These are phyloP conservation scores for Pyrenochaeta sp. DNA, from an alignment of 2,329 filamentous ascomycete species.

Conservation along the genomic window DNA sequence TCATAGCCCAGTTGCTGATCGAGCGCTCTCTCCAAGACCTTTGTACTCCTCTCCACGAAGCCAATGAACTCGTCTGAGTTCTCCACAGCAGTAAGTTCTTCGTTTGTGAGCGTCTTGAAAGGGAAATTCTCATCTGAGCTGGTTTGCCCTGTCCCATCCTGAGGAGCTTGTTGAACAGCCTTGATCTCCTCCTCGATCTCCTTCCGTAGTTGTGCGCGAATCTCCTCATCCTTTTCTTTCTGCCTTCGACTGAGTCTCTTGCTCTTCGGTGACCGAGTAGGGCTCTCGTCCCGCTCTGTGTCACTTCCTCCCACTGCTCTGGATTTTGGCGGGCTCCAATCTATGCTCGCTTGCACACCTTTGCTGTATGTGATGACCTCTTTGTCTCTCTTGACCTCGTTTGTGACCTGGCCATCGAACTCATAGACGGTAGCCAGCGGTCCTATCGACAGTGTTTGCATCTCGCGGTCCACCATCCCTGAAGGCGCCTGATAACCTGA, in stretches of 20 bases:
- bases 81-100: slow-evolving; percentile 90
- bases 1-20: slow-evolving; percentile 97
- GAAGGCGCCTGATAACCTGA: slow-evolving; percentile 23
- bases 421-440: slow-evolving; percentile 82
- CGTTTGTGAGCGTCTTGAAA: slow-evolving; percentile 77
- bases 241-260: slow-evolving; percentile 83
- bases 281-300: slow-evolving; percentile 69
- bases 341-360: slow-evolving; percentile 88
- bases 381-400: slow-evolving; percentile 68
- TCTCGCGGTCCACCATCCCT: slow-evolving; percentile 52
- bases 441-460: slow-evolving; percentile 77
- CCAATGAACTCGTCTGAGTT: slow-evolving; percentile 93
- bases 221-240: slow-evolving; percentile 85
- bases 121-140: slow-evolving; percentile 69
- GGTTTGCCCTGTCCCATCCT: slow-evolving; percentile 54
- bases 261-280: slow-evolving; percentile 62
- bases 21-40: slow-evolving; percentile 93
- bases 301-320: slow-evolving; percentile 62
- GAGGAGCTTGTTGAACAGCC: slow-evolving; percentile 62
- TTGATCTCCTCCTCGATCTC: slow-evolving; percentile 94
- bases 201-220: slow-evolving; percentile 81
- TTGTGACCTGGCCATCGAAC: slow-evolving; percentile 76
- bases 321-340: slow-evolving; percentile 67
- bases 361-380: slow-evolving; percentile 98
- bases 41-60: slow-evolving; percentile 94